These are phyloP conservation scores for Phytophthora foliorum DNA, from an alignment of 352 stramenopile genomes.

Conservation along the genomic window DNA sequence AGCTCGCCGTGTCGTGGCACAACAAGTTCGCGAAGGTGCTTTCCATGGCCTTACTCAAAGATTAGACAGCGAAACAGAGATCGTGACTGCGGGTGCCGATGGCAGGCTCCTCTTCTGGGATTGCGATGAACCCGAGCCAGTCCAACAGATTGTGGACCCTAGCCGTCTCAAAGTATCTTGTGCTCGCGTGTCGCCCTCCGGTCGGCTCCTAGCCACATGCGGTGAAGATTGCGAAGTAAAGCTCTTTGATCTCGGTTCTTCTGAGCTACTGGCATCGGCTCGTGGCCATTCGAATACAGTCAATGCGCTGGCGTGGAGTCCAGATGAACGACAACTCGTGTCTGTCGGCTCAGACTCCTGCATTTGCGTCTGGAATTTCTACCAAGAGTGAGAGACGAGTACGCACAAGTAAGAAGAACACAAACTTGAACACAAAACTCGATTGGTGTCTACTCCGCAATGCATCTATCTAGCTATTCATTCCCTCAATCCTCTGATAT, in stretches of 20 bases:
- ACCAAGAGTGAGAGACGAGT: slow-evolving; percentile 23
- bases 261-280: slow-evolving; percentile 53
- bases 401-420: background rate
- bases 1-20: slow-evolving; percentile 81
- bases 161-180: slow-evolving; percentile 53
- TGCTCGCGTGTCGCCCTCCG: slow-evolving; percentile 68
- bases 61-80: slow-evolving; percentile 91
- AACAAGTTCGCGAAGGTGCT: slow-evolving; percentile 81
- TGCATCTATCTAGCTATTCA: too few species aligned
- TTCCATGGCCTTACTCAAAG: slow-evolving; percentile 90
- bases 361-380: slow-evolving; percentile 95
- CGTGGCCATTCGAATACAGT: slow-evolving; percentile 81
- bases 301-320: slow-evolving; percentile 86
- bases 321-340: slow-evolving; percentile 93
- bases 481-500: slow-evolving; percentile 13
- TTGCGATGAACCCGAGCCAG: slow-evolving; percentile 88
- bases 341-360: slow-evolving; percentile 91
- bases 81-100: slow-evolving; percentile 87
- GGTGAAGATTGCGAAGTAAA: slow-evolving; percentile 89
- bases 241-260: slow-evolving; percentile 68
- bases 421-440: slow-evolving; percentile 19
- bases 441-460: slow-evolving; percentile 31
- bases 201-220: slow-evolving; percentile 82
- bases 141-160: slow-evolving; percentile 60
- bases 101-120: slow-evolving; percentile 92